Evolutionary conservation across 108 stramenopile genomes (phyloP), one percentile per base, ranked within the genome.

Genomic region (Nitzschia sp.): DNA sequence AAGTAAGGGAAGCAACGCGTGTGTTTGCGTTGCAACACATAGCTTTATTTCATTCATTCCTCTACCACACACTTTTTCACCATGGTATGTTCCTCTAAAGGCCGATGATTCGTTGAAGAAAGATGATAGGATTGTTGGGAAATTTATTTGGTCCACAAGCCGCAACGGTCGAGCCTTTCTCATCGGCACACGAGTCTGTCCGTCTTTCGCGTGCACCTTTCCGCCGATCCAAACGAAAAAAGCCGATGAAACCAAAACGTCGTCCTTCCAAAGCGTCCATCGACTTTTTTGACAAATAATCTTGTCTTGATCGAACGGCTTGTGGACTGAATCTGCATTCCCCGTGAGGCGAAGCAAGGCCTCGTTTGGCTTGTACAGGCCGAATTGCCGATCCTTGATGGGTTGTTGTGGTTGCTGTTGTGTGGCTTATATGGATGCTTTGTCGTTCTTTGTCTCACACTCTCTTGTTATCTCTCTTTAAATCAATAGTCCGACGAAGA

Each of bases 401-500:
- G 38, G 15, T 15, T 15, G 11, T 11, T 42, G 38, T 15, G 38
- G 11, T 42, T 15, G 15, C 38, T 42, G 8, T 42, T 42, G 8
- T 42, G 8, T 42, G 11, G 15, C 38, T 42, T 42, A 11, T 42
- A 11, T 42, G 15, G 11, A 42, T 11, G 15, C 15, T 15, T 8
- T 42, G 38, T 15, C 15, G 8, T 8, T 42, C 11, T 42, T 11
- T 42, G 15, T 11, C 38, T 42, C 38, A 11, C 8, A 17, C 49
- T 51, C 49, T 5, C 5, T 23, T 51, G 21, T 51, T 17, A 51
- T 42, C 13, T 42, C 13, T 13, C 11, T 51, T 17, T 51, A 19
- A 9, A 51, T 19, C 5, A n/a, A n/a, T 21, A 51, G 49, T 51
- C 49, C 34, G 86, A 85, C 59, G 89, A 91, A 77, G 92, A 94